These are phyloP conservation scores for Dendrocalamus latiflorus DNA, from an alignment of 202 grass and related monocot genomes.

Conservation along the genomic window DNA sequence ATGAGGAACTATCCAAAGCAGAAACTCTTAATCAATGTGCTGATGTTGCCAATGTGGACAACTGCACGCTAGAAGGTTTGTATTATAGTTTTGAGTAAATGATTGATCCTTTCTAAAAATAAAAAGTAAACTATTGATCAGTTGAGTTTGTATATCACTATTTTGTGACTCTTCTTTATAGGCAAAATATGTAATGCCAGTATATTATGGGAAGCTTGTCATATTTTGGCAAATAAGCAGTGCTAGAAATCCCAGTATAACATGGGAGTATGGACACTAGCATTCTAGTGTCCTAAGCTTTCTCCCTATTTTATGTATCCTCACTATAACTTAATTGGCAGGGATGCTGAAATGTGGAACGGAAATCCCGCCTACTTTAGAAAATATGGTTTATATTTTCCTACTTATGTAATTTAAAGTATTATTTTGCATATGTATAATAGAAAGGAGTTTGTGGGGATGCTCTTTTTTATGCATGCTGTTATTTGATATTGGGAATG, in stretches of 20 bases:
- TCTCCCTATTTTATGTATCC: background rate
- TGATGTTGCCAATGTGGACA: slow-evolving; percentile 31
- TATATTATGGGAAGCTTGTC: background rate
- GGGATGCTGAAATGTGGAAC: background rate
- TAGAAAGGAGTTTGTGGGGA: background rate
- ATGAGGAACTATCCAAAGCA: slow-evolving; percentile 65
- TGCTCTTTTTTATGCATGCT: slow-evolving; percentile 6
- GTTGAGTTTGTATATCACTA: background rate
- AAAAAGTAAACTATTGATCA: background rate
- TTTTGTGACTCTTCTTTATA: background rate
- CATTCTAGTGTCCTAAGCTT: background rate
- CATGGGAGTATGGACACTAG: background rate
- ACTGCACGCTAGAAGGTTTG: slow-evolving; percentile 69
- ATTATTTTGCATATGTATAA: background rate
- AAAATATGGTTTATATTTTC: background rate
- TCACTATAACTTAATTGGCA: background rate
- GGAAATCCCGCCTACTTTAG: background rate
- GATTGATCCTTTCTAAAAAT: background rate
- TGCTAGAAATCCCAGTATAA: background rate
- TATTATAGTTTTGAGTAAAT: background rate
- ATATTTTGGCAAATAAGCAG: background rate
- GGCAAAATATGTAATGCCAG: background rate
- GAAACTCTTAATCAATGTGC: slow-evolving; percentile 51
- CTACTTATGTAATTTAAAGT: background rate
- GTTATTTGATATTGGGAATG: background rate